Percentiles rank a stretch among this genome's conserved stretches.
Evolutionary conservation across 768 basidiomycete species (phyloP).

Genomic region (Auriscalpium orientale): DNA sequence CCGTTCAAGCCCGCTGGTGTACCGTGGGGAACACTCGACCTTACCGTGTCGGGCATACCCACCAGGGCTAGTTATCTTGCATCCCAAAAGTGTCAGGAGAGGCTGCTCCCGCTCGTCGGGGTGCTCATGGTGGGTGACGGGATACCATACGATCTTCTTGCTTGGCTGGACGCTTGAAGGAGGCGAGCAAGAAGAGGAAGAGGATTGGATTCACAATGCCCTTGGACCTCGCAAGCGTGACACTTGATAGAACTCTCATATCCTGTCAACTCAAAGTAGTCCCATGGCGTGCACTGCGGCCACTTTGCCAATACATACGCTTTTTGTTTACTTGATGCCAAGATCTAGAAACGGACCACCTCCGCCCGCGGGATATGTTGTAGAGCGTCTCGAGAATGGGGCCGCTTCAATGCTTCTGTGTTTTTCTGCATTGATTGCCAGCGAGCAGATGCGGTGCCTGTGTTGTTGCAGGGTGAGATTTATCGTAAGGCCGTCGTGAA

Average conservation of each 20-base stretch:
- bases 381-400: background rate
- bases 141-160: background rate
- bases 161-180: background rate
- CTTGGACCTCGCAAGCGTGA: too few relatives aligned
- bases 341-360: too few relatives aligned
- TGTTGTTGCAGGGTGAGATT: background rate
- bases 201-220: too few relatives aligned
- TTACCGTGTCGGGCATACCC: too few relatives aligned
- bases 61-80: background rate
- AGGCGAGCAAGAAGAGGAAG: background rate
- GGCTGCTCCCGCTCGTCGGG: background rate
- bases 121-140: background rate
- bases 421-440: background rate
- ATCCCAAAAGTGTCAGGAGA: background rate
- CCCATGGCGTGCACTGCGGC: too few relatives aligned
- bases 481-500: background rate
- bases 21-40: background rate
- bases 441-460: background rate
- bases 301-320: too few relatives aligned
- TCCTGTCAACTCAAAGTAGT: too few relatives aligned
- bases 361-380: too few relatives aligned
- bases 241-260: too few relatives aligned
- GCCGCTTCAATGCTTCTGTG: background rate
- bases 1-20: background rate
- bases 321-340: too few relatives aligned